A percentile compares a stretch with the other conserved stretches of the same genome.
Conservation (phyloP, 805 yeast genomes). For the Zygoascus biomembranicola region DNA sequence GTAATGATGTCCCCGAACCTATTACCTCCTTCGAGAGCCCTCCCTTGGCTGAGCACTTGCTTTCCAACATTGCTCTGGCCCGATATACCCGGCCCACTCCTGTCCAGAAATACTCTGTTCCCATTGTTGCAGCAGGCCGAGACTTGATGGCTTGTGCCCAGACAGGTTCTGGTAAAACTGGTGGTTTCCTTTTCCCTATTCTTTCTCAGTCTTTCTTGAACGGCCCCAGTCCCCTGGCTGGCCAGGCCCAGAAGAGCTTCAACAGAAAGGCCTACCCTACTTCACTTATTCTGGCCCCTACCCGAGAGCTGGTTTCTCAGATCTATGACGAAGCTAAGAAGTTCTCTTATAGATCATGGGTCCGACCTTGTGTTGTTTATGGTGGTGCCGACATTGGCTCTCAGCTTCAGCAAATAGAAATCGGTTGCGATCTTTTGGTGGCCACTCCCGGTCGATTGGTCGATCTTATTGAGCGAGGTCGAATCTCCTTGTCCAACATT, state of each 20-base stretch:
- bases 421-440: constrained; percentile 92
- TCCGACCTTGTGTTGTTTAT: constrained; percentile 88
- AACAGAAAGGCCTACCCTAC: constrained; percentile 86
- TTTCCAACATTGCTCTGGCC: constrained; percentile 80
- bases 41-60: constrained; percentile 77
- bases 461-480: constrained; percentile 92
- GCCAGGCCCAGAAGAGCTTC: constrained; percentile 23
- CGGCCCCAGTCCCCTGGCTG: constrained; percentile 71
- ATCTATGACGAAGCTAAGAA: constrained; percentile 93
- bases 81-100: constrained; percentile 96
- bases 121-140: constrained; percentile 81
- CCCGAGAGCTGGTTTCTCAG: constrained; percentile 98
- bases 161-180: constrained; percentile 99
- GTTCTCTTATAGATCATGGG: constrained; percentile 97
- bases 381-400: constrained; percentile 95
- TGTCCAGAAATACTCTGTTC: constrained; percentile 88
- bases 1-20: constrained; percentile 91
- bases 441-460: constrained; percentile 99
- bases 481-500: constrained; percentile 80
- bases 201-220: constrained; percentile 79
- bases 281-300: constrained; percentile 93
- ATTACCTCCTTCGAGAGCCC: constrained; percentile 81
- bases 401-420: constrained; percentile 81
- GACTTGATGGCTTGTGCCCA: constrained; percentile 97
- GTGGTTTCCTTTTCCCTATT: constrained; percentile 98